These are phyloP conservation scores for Plectranthus barbatus DNA, from an alignment of 257 asterid genomes.

Conservation along the genomic window DNA sequence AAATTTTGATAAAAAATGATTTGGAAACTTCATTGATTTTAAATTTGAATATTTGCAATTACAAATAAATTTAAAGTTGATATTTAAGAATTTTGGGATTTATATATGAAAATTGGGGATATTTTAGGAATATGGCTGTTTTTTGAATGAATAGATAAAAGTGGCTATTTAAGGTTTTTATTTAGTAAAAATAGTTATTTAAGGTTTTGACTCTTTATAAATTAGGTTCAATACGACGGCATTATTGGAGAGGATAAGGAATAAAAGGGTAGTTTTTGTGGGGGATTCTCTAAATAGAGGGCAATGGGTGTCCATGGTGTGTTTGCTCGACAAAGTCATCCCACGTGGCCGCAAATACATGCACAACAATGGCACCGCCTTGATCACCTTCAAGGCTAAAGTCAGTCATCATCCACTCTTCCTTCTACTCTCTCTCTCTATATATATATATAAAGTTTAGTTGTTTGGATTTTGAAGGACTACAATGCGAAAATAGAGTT, in stretches of 20 bases:
- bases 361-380: constrained; percentile 60
- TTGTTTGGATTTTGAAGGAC: constrained; percentile 51
- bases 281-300: constrained; percentile 88
- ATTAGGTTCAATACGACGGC: constrained; percentile 77
- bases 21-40: too few relatives aligned
- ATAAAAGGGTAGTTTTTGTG: constrained; percentile 73
- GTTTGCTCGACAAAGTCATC: constrained; percentile 64
- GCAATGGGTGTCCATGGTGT: constrained; percentile 92
- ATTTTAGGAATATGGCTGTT: too few relatives aligned
- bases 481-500: constrained; percentile 74
- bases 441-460: too few relatives aligned
- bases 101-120: too few relatives aligned
- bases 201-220: constrained; percentile 21
- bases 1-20: too few relatives aligned
- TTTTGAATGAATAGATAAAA: not conserved
- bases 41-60: too few relatives aligned
- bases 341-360: constrained; percentile 40
- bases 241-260: constrained; percentile 63
- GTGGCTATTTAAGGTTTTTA: constrained; percentile 19
- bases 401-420: constrained; percentile 22
- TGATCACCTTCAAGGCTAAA: constrained; percentile 74
- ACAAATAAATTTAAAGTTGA: too few relatives aligned
- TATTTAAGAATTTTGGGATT: too few relatives aligned
- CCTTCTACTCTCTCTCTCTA: not conserved
- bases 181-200: constrained; percentile 17